Base-by-base conservation (phyloP, 2,329 filamentous ascomycete genomes). In the Pseudocercospora eumusae region DNA sequence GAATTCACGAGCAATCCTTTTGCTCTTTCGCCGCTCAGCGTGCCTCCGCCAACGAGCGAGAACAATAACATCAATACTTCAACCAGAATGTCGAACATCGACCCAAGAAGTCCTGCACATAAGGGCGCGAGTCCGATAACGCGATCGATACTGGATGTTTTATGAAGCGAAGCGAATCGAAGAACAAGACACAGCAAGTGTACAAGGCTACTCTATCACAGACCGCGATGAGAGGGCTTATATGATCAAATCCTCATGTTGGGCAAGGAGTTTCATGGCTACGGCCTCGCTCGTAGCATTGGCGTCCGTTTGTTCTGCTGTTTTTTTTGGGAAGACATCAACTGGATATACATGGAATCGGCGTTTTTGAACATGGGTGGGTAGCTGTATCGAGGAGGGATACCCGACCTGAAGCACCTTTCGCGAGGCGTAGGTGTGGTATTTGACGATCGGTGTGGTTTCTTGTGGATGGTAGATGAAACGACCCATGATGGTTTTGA, bases 41-140 rank as follows among this genome's bases (percentile, higher is more conserved):
- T 69, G 59, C 42, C 71, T 70, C 55, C 71, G 21, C 67, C 69
- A 6, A 73, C 69, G 71, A 64, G 27, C 68, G 70, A 59, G 68
- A 80, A 87, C 81, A 18, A 28, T 18, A 58, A 84, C 82, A 18
- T 77, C 79, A 53, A 77, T 79, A 59, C n/a, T 33, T 80, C 58
- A 78, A 79, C 7, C 78, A 80, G 70, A 85, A 87, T 60, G 82
- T 84, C 10, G 7, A 61, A 60, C 81, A 80, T 13, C 18, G 89
- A 93, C 72, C 90, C 90, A 13, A 80, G 90, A 68, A 92, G 89
- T 73, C 90, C 90, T 15, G 88, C 89, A 0, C 90, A 88, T 11
- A 86, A 84, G 70, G 89, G 90, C 42, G 88, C 89, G 73, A 86
- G 86, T 61, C 88, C 90, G 2, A 92, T 93, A 64, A 86, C 87